Conservation (phyloP, 208 protist species). For the Trypanosoma theileri region DNA sequence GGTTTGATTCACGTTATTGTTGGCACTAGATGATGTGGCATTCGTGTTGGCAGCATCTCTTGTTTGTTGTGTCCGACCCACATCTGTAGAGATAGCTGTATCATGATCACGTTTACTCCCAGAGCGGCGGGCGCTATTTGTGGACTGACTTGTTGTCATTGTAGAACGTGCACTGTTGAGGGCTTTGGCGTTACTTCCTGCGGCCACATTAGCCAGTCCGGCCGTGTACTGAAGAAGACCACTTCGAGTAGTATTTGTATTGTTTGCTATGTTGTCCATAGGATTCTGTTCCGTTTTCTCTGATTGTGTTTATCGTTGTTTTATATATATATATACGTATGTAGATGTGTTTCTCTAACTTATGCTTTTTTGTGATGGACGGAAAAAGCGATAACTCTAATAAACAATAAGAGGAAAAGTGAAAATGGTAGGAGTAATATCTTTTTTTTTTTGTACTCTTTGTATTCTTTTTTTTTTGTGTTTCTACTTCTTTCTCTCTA, state of each 20-base stretch:
- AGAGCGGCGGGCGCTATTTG: conserved; percentile 45
- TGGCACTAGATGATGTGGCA: neutral
- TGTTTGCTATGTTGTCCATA: conserved; percentile 3
- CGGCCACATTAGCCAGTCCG: conserved; percentile 21
- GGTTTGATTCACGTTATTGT: neutral
- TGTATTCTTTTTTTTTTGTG: too few species aligned
- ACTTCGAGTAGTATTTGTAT: neutral
- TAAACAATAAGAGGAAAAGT: too few species aligned
- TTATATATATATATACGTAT: too few species aligned
- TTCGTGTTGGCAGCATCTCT: conserved; percentile 35
- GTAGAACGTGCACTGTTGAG: conserved; percentile 21
- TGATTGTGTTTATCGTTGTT: too few species aligned
- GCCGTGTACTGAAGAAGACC: conserved; percentile 20
- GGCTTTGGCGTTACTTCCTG: neutral
- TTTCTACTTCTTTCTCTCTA: too few species aligned
- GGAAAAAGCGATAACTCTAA: too few species aligned
- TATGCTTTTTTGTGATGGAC: too few species aligned
- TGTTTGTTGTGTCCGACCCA: conserved; percentile 7
- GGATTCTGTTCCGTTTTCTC: neutral
- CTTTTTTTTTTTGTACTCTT: too few species aligned
- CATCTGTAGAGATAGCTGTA: conserved; percentile 53
- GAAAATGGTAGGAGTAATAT: too few species aligned
- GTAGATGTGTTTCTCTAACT: too few species aligned
- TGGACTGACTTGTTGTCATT: conserved; percentile 24
- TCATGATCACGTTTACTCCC: conserved; percentile 82